A percentile compares a stretch with the other conserved stretches of the same genome.
Conservation (phyloP, 352 stramenopile species). For the Phytophthora cactorum region DNA sequence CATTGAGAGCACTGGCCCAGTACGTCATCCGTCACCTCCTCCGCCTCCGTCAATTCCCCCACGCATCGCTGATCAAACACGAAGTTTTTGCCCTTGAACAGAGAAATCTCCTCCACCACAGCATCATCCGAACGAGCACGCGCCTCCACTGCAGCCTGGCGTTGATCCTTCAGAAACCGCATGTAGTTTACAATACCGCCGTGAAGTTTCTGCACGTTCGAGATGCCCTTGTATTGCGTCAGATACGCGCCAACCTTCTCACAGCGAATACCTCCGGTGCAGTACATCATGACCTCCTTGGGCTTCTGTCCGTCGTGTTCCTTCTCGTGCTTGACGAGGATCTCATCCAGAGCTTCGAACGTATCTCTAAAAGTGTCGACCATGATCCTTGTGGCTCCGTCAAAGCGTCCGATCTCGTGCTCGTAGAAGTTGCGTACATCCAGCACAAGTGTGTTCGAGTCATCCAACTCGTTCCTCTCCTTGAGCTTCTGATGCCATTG, state of each 20-base stretch:
- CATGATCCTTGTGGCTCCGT: constrained; percentile 58
- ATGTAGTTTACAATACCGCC: constrained; percentile 71
- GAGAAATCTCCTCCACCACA: constrained; percentile 20
- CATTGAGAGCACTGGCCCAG: constrained; percentile 68
- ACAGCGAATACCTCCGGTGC: constrained; percentile 65
- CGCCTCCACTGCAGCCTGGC: constrained; percentile 10
- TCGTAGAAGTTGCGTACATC: constrained; percentile 69
- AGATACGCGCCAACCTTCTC: constrained; percentile 72
- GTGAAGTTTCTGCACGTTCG: constrained; percentile 60
- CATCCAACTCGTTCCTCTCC: constrained; percentile 28
- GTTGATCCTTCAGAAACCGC: constrained; percentile 49
- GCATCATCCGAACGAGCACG: constrained; percentile 2
- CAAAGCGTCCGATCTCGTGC: constrained; percentile 61
- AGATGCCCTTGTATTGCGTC: constrained; percentile 58
- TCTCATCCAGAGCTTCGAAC: constrained; percentile 57
- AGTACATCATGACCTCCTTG: constrained; percentile 67
- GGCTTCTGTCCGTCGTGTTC: constrained; percentile 41
- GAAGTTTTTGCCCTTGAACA: constrained; percentile 68
- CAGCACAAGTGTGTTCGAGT: constrained; percentile 42
- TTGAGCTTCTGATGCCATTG: constrained; percentile 54
- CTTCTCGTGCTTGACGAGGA: constrained; percentile 40
- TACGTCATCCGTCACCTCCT: constrained; percentile 64
- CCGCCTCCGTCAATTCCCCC: constrained; percentile 33
- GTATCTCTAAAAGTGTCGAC: constrained; percentile 67
- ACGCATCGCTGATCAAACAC: constrained; percentile 81